A percentile compares a stretch with the other conserved stretches of the same genome.
These are phyloP conservation scores for Eucalyptus sp. DNA, from an alignment of 345 rosid species.

Conservation along the genomic window DNA sequence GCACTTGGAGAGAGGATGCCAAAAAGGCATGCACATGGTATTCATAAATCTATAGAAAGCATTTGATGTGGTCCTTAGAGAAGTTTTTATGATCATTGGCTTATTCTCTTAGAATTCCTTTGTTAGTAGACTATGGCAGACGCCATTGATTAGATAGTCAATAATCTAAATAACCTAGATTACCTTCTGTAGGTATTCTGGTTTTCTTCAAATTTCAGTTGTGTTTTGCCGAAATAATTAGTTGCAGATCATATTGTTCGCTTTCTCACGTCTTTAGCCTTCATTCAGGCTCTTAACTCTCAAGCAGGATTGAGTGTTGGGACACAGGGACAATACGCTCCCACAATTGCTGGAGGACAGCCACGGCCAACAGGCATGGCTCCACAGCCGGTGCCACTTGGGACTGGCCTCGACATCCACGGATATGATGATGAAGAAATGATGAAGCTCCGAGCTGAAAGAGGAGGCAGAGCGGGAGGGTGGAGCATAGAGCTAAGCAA, in stretches of 20 bases:
- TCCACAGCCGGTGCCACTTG: constrained; percentile 67
- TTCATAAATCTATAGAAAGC: neutral
- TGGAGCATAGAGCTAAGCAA: constrained; percentile 76
- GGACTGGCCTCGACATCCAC: constrained; percentile 36
- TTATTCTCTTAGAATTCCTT: neutral
- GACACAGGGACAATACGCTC: constrained; percentile 49
- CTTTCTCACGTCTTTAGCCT: neutral
- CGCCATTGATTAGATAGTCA: neutral
- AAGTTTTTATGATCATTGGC: neutral
- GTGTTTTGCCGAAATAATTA: neutral
- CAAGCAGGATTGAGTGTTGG: constrained; percentile 26
- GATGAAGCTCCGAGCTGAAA: constrained; percentile 66
- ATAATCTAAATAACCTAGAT: neutral
- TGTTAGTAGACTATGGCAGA: neutral
- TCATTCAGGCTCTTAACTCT: constrained; percentile 12
- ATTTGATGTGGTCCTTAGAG: neutral
- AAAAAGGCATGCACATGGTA: neutral
- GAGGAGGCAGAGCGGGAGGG: constrained; percentile 74
- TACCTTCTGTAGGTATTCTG: neutral
- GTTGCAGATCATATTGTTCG: neutral
- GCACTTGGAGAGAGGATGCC: neutral
- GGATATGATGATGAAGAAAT: constrained; percentile 71
- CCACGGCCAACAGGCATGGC: constrained; percentile 71
- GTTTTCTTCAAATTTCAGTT: neutral
- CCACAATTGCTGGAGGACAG: constrained; percentile 57